Conservation (phyloP, 176 grass and related monocot species). For the Echinochloa phyllopogon region DNA sequence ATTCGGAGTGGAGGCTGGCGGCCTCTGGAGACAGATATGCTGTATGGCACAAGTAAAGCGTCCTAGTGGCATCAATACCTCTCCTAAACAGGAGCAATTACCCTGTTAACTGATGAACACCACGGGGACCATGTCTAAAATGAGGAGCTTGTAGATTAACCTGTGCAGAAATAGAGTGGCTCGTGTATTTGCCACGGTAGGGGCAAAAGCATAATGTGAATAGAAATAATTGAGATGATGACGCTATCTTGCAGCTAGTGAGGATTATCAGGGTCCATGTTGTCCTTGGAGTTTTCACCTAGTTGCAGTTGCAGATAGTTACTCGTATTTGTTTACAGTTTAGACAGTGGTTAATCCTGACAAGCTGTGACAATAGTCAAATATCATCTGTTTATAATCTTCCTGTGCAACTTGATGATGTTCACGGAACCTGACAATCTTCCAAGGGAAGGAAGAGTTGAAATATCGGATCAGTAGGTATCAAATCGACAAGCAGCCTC, state of each 20-base stretch:
- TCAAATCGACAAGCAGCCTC: not conserved
- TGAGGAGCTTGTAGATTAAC: not conserved
- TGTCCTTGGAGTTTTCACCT: not conserved
- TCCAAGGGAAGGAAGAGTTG: not conserved
- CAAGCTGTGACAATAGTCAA: not conserved
- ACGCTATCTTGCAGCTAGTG: not conserved
- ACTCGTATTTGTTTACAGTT: not conserved
- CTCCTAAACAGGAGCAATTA: not conserved
- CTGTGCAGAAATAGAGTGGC: not conserved
- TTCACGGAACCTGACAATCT: not conserved
- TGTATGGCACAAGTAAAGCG: constrained; percentile 81
- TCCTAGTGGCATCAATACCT: not conserved
- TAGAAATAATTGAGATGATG: not conserved
- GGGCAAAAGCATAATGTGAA: not conserved
- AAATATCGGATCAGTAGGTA: not conserved
- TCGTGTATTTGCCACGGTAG: not conserved
- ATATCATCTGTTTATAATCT: not conserved
- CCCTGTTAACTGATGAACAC: constrained; percentile 13
- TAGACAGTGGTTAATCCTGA: not conserved
- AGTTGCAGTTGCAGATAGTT: not conserved
- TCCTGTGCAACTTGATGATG: not conserved
- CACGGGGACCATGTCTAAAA: not conserved
- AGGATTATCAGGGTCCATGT: not conserved
- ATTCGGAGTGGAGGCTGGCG: constrained; percentile 66
- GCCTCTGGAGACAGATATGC: constrained; percentile 78